phyloP scores from a whole-genome alignment of 768 basidiomycete species.

The Auricularia sp. region DNA sequence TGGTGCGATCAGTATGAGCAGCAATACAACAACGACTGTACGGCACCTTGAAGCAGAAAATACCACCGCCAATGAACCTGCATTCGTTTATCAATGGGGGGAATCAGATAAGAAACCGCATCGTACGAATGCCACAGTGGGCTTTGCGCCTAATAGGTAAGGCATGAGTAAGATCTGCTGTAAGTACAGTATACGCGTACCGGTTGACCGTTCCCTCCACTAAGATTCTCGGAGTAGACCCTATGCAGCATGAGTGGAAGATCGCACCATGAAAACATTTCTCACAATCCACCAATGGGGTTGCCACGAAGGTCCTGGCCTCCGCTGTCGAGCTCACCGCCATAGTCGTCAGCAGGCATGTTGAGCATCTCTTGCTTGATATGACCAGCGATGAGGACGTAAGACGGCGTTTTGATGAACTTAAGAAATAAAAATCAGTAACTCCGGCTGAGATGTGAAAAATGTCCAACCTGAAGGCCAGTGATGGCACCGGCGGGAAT shows the following conservation, averaged over 20 bases:
- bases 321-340: slow-evolving; percentile 70
- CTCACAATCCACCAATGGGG: slow-evolving; percentile 53
- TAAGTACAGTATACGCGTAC: slow-evolving; percentile 12
- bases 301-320: slow-evolving; percentile 48
- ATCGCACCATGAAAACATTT: neutral
- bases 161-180: no score
- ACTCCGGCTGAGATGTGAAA: slow-evolving; percentile 23
- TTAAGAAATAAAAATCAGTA: slow-evolving; percentile 32
- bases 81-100: slow-evolving; percentile 10
- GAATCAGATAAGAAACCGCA: neutral
- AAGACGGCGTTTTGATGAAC: slow-evolving; percentile 19
- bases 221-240: slow-evolving; percentile 36
- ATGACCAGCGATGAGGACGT: slow-evolving; percentile 53
- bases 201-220: slow-evolving; percentile 35
- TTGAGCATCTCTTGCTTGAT: slow-evolving; percentile 53
- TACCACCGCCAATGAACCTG: slow-evolving; percentile 61
- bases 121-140: slow-evolving; percentile 57
- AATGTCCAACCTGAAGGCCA: slow-evolving; percentile 40
- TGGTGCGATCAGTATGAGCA: slow-evolving; percentile 27
- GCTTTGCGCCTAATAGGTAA: slow-evolving; percentile 24
- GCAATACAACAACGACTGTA: no score
- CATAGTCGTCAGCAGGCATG: slow-evolving; percentile 42
- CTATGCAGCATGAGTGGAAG: neutral
- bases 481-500: slow-evolving; percentile 57
- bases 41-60: slow-evolving; percentile 61